Percentiles rank a stretch among this genome's conserved stretches.
These are phyloP conservation scores for Talaromyces verruculosus DNA, from an alignment of 2,329 filamentous ascomycete species.

Conservation along the genomic window DNA sequence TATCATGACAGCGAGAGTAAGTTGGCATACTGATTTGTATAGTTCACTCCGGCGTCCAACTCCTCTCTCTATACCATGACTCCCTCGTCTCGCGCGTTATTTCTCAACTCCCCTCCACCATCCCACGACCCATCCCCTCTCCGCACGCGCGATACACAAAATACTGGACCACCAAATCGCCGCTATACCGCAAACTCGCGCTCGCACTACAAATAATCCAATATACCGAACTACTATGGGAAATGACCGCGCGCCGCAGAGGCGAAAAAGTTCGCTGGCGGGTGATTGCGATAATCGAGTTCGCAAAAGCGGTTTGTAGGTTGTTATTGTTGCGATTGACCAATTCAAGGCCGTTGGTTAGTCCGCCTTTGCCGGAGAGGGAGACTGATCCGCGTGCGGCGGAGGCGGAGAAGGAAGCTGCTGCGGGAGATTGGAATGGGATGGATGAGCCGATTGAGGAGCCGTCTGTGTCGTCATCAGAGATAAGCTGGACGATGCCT, in stretches of 20 bases:
- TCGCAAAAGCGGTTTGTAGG: conserved; percentile 80
- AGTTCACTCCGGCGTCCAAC: conserved; percentile 83
- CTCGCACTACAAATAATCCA: conserved; percentile 83
- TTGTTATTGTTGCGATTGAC: conserved; percentile 79
- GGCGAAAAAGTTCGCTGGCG: conserved; percentile 81
- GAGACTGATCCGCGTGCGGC: conserved; percentile 68
- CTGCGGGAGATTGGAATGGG: conserved; percentile 45
- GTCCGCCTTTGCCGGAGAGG: conserved; percentile 80
- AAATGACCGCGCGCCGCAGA: conserved; percentile 89
- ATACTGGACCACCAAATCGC: conserved; percentile 62
- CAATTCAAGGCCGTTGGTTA: conserved; percentile 76
- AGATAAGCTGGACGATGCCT: conserved; percentile 82
- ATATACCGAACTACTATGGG: conserved; percentile 94
- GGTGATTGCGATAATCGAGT: conserved; percentile 79
- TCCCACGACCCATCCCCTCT: conserved; percentile 51
- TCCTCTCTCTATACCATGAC: conserved; percentile 92
- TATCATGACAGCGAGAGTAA: not conserved
- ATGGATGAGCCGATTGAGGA: conserved; percentile 49
- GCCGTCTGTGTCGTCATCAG: conserved; percentile 27
- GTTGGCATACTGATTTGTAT: not conserved
- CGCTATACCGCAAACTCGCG: conserved; percentile 77
- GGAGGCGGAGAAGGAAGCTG: conserved; percentile 54
- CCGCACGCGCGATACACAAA: conserved; percentile 64
- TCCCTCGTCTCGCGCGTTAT: conserved; percentile 70
- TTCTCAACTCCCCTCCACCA: conserved; percentile 56